Evolutionary conservation across 805 yeast species (phyloP).

Genomic region (Candida yuanshanica): DNA sequence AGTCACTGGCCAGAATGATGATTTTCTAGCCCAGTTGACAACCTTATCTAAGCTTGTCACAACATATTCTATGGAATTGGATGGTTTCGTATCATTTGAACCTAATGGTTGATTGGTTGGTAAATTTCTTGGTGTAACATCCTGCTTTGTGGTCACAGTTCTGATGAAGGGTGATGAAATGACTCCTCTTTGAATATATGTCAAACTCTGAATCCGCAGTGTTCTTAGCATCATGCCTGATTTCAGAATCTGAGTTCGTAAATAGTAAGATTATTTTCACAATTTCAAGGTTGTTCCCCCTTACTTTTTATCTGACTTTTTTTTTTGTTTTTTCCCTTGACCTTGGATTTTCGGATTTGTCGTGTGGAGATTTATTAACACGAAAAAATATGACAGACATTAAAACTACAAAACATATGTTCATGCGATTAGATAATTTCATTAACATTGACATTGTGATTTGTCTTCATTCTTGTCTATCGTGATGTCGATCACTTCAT

Average conservation of each 20-base stretch:
- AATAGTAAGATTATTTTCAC: too few species aligned
- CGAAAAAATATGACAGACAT: too few species aligned
- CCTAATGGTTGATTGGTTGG: constrained; percentile 19
- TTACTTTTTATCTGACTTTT: neutral
- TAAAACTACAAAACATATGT: neutral
- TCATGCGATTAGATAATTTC: neutral
- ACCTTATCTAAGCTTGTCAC: constrained; percentile 75
- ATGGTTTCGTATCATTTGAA: constrained; percentile 31
- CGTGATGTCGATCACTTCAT: constrained; percentile 21
- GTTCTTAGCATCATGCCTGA: neutral
- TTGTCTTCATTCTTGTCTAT: constrained; percentile 20
- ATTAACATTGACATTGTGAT: constrained; percentile 22
- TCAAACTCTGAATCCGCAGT: neutral
- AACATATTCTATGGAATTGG: constrained; percentile 69
- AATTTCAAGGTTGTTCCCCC: neutral
- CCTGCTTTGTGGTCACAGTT: constrained; percentile 12
- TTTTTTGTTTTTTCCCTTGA: neutral
- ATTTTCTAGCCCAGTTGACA: constrained; percentile 88
- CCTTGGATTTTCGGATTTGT: too few species aligned
- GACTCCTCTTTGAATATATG: neutral
- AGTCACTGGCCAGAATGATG: constrained; percentile 91
- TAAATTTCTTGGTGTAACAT: constrained; percentile 14
- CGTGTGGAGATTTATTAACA: too few species aligned
- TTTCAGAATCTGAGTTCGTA: neutral
- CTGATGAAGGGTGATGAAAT: constrained; percentile 3